Conservation (phyloP, 306 rosid genomes). For the Clitoria ternatea region DNA sequence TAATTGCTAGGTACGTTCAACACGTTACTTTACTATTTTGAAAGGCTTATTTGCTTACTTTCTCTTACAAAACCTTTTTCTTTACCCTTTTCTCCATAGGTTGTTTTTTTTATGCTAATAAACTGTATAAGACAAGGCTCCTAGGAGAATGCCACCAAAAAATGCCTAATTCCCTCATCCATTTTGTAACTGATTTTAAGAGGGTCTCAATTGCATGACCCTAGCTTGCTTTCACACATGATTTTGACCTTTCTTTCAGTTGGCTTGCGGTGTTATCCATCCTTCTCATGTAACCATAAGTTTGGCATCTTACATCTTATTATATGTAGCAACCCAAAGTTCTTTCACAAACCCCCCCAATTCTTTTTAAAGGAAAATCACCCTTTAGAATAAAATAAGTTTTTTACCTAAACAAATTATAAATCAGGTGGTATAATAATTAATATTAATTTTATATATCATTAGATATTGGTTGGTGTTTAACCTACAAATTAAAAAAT, state of each 20-base stretch:
- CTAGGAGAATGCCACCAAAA: slow-evolving; percentile 25
- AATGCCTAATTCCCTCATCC: slow-evolving; percentile 36
- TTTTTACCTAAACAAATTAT: no score
- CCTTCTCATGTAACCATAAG: slow-evolving; percentile 38
- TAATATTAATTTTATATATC: no score
- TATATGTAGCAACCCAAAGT: slow-evolving; percentile 16
- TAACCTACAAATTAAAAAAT: no score
- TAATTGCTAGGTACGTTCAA: slow-evolving; percentile 17
- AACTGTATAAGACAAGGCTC: slow-evolving; percentile 26
- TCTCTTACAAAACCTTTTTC: slow-evolving; percentile 23
- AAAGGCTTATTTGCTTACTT: slow-evolving; percentile 19
- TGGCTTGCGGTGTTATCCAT: slow-evolving; percentile 41
- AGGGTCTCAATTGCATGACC: slow-evolving; percentile 60
- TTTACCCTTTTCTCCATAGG: not conserved
- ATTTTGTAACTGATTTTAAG: slow-evolving; percentile 50
- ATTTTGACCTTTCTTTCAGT: slow-evolving; percentile 48
- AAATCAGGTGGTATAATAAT: no score
- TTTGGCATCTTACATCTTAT: slow-evolving; percentile 39
- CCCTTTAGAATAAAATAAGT: no score
- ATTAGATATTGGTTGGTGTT: no score
- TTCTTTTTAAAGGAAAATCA: no score
- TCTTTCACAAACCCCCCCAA: not conserved
- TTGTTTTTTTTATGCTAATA: slow-evolving; percentile 13
- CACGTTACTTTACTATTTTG: slow-evolving; percentile 39
- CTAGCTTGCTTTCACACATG: slow-evolving; percentile 42